Evolutionary conservation across 257 asterid species (phyloP).

Genomic region (Cordia subcordata): DNA sequence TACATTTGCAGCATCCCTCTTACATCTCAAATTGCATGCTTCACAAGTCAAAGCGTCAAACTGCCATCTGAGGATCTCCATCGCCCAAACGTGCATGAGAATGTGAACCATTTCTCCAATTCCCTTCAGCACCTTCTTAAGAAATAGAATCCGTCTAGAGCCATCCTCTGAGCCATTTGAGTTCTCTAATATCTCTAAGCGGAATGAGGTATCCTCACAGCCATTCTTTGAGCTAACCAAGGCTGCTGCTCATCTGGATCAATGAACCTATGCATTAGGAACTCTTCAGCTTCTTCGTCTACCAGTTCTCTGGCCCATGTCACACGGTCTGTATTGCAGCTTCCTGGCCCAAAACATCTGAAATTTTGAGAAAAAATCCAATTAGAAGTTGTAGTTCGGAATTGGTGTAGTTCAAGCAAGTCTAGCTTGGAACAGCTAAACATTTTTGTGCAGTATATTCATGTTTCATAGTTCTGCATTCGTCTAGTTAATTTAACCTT

Average conservation of each 20-base stretch:
- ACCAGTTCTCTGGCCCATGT: slow-evolving; percentile 83
- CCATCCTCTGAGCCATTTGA: not conserved
- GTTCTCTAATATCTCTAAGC: slow-evolving; percentile 27
- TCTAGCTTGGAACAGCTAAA: too few species aligned
- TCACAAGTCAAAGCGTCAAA: not conserved
- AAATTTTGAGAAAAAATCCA: slow-evolving; percentile 7
- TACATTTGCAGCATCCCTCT: not conserved
- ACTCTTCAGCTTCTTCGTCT: slow-evolving; percentile 82
- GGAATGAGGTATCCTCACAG: slow-evolving; percentile 61
- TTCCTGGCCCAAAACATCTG: slow-evolving; percentile 91
- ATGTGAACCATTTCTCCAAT: not conserved
- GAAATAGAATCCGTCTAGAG: not conserved
- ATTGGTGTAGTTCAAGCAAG: too few species aligned
- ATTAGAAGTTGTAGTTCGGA: too few species aligned
- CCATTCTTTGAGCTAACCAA: slow-evolving; percentile 79
- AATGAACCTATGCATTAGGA: slow-evolving; percentile 57
- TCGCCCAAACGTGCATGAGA: not conserved
- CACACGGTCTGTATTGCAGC: slow-evolving; percentile 73
- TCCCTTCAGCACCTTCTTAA: not conserved
- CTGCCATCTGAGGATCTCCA: not conserved
- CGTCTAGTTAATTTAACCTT: not conserved
- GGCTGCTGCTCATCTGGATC: slow-evolving; percentile 74
- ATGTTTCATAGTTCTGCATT: not conserved
- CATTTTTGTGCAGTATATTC: not conserved
- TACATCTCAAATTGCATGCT: not conserved